A percentile compares a stretch with the other conserved stretches of the same genome.
These are phyloP conservation scores for Luvunga scandens DNA, from an alignment of 345 rosid genomes.

Conservation along the genomic window DNA sequence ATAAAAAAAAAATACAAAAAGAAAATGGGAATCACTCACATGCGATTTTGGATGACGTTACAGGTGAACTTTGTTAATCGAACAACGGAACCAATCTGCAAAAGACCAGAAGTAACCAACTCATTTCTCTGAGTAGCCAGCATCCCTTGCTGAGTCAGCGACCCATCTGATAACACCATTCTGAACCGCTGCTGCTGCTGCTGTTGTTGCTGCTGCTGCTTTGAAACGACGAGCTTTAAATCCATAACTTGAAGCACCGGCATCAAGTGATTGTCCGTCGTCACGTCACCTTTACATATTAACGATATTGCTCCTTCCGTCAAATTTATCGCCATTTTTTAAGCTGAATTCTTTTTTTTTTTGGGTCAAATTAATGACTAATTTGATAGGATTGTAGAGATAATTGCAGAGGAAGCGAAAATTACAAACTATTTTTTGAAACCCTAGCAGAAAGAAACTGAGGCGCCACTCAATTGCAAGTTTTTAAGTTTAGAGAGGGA, in stretches of 20 bases:
- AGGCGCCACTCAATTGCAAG: background rate
- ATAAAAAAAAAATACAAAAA: no score
- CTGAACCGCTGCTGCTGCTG: constrained; percentile 42
- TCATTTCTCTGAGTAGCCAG: constrained; percentile 56
- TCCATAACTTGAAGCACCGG: constrained; percentile 76
- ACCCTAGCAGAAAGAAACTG: background rate
- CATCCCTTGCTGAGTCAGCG: constrained; percentile 59
- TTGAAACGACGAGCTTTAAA: constrained; percentile 54
- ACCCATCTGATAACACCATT: constrained; percentile 67
- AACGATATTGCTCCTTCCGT: constrained; percentile 58
- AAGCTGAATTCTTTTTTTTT: background rate
- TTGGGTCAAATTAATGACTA: no score
- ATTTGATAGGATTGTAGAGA: no score
- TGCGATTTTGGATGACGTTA: constrained; percentile 57
- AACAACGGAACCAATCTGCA: constrained; percentile 66
- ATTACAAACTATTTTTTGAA: background rate
- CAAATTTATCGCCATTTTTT: constrained; percentile 40
- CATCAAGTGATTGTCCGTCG: constrained; percentile 42
- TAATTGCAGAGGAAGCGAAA: no score
- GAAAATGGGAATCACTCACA: constrained; percentile 29
- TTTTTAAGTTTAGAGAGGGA: background rate
- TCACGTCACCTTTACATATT: constrained; percentile 46
- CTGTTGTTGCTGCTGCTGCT: constrained; percentile 36
- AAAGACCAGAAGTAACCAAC: constrained; percentile 41
- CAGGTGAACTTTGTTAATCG: constrained; percentile 55